phyloP scores from a whole-genome alignment of 2,329 filamentous ascomycete genomes.

The Stagonosporopsis cucurbitacearum region DNA sequence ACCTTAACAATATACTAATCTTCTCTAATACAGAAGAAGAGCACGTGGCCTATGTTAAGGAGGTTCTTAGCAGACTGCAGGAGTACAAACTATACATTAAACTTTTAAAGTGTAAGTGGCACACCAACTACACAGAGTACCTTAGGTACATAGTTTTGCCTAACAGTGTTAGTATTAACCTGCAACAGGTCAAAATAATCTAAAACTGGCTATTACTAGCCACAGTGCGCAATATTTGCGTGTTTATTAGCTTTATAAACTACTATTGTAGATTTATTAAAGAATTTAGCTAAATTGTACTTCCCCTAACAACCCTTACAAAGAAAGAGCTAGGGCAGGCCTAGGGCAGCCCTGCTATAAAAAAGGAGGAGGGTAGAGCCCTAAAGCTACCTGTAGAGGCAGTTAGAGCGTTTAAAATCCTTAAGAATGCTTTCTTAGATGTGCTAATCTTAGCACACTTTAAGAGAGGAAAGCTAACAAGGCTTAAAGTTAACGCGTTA shows the following conservation, averaged over 20 bases:
- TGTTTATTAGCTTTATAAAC: background rate
- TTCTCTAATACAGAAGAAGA: background rate
- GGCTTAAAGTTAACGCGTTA: too few relatives aligned
- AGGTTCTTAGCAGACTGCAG: background rate
- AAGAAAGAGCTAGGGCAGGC: background rate
- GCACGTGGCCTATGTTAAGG: background rate
- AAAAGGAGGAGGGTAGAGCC: background rate
- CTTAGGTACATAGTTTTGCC: background rate
- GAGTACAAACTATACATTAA: background rate
- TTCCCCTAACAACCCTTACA: background rate
- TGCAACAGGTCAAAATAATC: background rate
- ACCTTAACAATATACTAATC: background rate
- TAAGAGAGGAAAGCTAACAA: too few relatives aligned
- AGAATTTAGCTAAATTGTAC: background rate
- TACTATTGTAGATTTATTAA: background rate
- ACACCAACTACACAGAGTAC: background rate
- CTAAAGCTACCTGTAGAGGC: background rate
- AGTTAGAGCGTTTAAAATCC: background rate
- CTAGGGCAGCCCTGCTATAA: too few relatives aligned
- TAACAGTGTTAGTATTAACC: background rate
- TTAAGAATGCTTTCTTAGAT: background rate
- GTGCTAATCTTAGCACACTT: too few relatives aligned
- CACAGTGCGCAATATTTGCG: background rate
- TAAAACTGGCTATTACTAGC: background rate
- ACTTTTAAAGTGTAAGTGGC: background rate